These are phyloP conservation scores for Lunularia cruciata DNA, from an alignment of 225 moss, liverwort and hornwort genomes.

Conservation along the genomic window DNA sequence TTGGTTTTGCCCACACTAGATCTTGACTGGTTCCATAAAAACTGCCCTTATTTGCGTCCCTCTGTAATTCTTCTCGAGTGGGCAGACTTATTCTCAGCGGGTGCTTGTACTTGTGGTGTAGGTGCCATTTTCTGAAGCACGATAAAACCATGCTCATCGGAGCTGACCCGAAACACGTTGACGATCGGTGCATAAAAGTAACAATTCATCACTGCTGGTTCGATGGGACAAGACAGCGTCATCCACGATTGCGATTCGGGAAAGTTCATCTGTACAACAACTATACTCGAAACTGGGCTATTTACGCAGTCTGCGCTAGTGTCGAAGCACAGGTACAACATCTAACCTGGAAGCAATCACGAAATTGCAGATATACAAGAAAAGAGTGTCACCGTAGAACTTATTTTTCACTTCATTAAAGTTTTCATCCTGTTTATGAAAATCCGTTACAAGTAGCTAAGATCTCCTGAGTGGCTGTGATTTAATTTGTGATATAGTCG, in stretches of 20 bases:
- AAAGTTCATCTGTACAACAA: constrained; percentile 98
- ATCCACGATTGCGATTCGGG: constrained; percentile 90
- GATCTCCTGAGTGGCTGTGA: neutral
- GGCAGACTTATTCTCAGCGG: neutral
- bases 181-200: constrained; percentile 82
- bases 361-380: too few species aligned
- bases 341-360: neutral
- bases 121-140: constrained; percentile 85
- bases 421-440: too few species aligned
- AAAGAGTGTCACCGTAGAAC: too few species aligned
- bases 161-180: constrained; percentile 80
- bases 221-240: constrained; percentile 85
- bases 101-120: constrained; percentile 25
- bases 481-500: neutral
- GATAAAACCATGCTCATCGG: constrained; percentile 96
- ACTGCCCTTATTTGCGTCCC: too few species aligned
- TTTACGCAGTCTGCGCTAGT: constrained; percentile 94
- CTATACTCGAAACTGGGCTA: constrained; percentile 88
- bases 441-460: too few species aligned
- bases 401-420: too few species aligned
- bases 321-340: constrained; percentile 83
- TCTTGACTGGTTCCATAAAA: too few species aligned
- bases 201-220: constrained; percentile 97
- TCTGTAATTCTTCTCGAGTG: neutral
- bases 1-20: too few species aligned